Base-by-base conservation (phyloP, 306 rosid species). In the Oemleria cerasiformis region DNA sequence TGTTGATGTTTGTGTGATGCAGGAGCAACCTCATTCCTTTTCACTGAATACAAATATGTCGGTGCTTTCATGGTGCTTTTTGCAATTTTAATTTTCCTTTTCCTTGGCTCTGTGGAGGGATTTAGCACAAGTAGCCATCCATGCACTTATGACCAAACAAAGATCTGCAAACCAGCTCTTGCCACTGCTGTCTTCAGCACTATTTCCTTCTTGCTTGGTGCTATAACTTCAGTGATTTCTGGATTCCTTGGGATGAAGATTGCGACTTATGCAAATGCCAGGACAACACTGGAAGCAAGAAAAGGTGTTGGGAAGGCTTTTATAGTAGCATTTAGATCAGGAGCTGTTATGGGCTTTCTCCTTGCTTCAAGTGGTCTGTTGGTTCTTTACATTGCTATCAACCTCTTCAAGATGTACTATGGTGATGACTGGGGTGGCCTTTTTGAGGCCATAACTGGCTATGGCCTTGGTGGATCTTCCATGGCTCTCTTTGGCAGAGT, bases 401-500 rank as follows among this genome's bases (percentile, higher is more conserved):
- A 83, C 70, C 70, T 89, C 75, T 94, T 94, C 76, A 83, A 91
- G 88, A 5, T 91, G 68, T 94, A 91, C 88, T 94, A 94, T 72
- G 99, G 97, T 40, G 95, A 94, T 61, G 99, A 94, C 62, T 94
- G 97, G 97, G 77, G 90, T 65, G 99, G 97, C 44, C 97, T 94
- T 68, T 94, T 89, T 44, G 99, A 94, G 90, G 83, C 99, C 68
- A 91, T 94, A 50, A 94, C 97, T 73, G 99, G 99, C 21, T 94
- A 91, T 86, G 99, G 96, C 75, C 97, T 94, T 63, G 99, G 99
- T 12, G 99, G 97, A 67, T 94, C 99, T 66, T 94, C 96, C 68
- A 91, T 94, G 99, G 99, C 99, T 83, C 87, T 94, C 68, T 91
- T 91, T 60, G 97, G 99, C 15, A 86, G 99, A 89, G 99, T 94